Evolutionary conservation across 352 stramenopile genomes (phyloP).

Genomic region (Globisporangium mamillatum): DNA sequence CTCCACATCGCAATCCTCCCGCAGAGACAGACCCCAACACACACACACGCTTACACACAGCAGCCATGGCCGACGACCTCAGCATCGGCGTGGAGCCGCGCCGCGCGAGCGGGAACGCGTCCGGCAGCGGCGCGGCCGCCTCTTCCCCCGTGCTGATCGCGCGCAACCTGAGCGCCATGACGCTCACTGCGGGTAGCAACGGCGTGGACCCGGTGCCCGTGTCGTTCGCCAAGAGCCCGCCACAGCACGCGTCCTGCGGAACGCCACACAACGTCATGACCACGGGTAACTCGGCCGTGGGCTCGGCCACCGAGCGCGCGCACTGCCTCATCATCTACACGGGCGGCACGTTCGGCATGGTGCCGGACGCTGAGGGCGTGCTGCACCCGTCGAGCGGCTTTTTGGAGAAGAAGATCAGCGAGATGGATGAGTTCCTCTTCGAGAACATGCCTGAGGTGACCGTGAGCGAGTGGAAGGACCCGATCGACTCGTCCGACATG

Average conservation of each 20-base stretch:
- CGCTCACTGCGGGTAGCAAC: conserved; percentile 20
- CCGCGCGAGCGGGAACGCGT: conserved; percentile 1
- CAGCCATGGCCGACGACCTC: conserved; percentile 14
- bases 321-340: conserved; percentile 89
- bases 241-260: conserved; percentile 11
- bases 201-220: conserved; percentile 33
- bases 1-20: neutral
- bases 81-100: conserved; percentile 11
- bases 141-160: conserved; percentile 14
- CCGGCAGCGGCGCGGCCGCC: too few relatives aligned
- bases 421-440: conserved; percentile 87
- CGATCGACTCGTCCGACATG: conserved; percentile 92
- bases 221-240: conserved; percentile 29
- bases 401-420: conserved; percentile 80
- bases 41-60: neutral
- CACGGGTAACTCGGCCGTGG: neutral
- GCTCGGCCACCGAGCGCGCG: conserved; percentile 20
- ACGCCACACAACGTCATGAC: conserved; percentile 19
- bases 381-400: conserved; percentile 86
- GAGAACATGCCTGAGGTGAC: conserved; percentile 78
- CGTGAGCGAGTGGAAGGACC: conserved; percentile 70
- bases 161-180: conserved; percentile 15
- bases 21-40: neutral
- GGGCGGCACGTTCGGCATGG: conserved; percentile 91
- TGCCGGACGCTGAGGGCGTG: conserved; percentile 65